These are phyloP conservation scores for Geotrichum klebahnii DNA, from an alignment of 1,139 yeast genomes.

Conservation along the genomic window DNA sequence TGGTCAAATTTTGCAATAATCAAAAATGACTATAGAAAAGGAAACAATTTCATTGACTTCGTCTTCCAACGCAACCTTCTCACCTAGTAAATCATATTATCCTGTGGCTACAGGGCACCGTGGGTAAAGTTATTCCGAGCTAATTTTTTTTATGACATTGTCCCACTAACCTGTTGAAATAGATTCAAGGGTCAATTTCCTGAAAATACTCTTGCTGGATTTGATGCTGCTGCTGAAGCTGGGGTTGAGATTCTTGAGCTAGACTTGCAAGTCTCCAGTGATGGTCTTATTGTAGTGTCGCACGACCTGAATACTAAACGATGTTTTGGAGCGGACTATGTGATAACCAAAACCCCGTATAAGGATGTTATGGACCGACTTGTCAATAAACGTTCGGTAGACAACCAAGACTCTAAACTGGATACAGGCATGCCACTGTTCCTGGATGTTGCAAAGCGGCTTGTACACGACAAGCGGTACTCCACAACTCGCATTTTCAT, in stretches of 20 bases:
- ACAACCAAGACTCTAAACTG: not conserved
- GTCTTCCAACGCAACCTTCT: too few relatives aligned
- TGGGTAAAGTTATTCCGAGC: too few relatives aligned
- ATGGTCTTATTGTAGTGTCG: constrained; percentile 66
- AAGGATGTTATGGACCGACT: constrained; percentile 48
- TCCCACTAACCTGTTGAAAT: not conserved
- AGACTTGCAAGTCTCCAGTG: constrained; percentile 73
- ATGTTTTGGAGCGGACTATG: constrained; percentile 47
- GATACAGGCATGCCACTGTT: constrained; percentile 53
- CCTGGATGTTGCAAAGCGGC: constrained; percentile 60
- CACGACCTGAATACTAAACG: constrained; percentile 65
- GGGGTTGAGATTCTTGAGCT: constrained; percentile 77
- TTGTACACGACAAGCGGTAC: constrained; percentile 41
- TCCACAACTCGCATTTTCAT: constrained; percentile 52
- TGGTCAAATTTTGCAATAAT: too few relatives aligned
- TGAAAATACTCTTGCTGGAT: constrained; percentile 74
- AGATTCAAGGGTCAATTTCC: constrained; percentile 58
- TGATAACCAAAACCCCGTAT: constrained; percentile 40
- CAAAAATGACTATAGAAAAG: too few relatives aligned
- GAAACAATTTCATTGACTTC: too few relatives aligned
- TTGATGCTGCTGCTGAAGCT: constrained; percentile 60
- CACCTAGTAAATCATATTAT: too few relatives aligned
- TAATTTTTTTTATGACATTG: not conserved
- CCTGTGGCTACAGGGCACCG: too few relatives aligned
- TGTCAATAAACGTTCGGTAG: constrained; percentile 49